Evolutionary conservation across 768 basidiomycete species (phyloP), one percentile per base, ranked within the genome.

Genomic region (Leccinellum rugosiceps): DNA sequence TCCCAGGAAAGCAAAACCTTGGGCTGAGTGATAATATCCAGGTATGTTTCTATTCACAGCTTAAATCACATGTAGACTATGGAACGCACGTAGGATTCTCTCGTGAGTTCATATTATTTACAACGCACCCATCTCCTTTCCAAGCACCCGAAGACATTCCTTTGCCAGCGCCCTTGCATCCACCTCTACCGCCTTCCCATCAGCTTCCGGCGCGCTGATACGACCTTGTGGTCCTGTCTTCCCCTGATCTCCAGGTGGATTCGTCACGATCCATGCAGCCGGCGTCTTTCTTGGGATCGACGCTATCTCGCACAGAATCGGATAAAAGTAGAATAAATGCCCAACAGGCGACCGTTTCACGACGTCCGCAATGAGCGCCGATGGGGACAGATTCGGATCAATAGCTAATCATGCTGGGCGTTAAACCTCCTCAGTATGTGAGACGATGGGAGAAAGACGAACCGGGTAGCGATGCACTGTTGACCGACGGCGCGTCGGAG

Each of bases 311-410:
- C 89, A 88, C 4, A 97, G 71, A 2, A 90, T 74, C 0, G 83
- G 75, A 66, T 95, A 95, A 57, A 96, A 86, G 67, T 94, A 86
- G 79, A 96, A 96, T 11, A 98, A 75, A 65, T 96, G 94, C 0
- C 89, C 93, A 15, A 84, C 79, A 0, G 84, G 71, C 2, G 94
- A 94, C 1, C 90, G 83, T 62, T 83, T 84, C 13, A 88, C 83
- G 1, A 88, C 83, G 58, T 92, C 86, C 0, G 85, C 77, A 21
- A 95, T 78, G 3, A 90, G 75, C 13, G 75, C 74, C 13, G 82
- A 74, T 0, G 86, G 81, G 1, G 78, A 71, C 17, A 81, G 66
- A 2, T 76, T 71, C 1, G 75, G 45, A 71, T 85, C 81, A 61
- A 76, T 72, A 62, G 68, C 76, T 72, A 23, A 3, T 26, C 14